Base-by-base conservation (phyloP, 352 stramenopile genomes). In the Hyaloperonospora brassicae region DNA sequence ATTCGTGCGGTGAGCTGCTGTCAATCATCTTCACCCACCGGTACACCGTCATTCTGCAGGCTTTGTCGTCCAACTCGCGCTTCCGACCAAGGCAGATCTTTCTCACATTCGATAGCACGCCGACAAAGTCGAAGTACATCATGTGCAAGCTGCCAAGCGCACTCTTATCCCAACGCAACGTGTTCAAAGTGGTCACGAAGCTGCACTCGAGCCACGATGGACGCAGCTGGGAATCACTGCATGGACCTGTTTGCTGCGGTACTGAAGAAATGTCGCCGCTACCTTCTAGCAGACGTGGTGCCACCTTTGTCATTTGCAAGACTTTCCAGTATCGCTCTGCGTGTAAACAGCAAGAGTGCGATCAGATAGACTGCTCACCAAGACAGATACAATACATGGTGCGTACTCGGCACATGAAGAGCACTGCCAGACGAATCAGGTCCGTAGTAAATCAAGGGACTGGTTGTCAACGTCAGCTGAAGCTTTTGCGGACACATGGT, bases 11-110 rank as follows among this genome's bases (percentile, higher is more conserved):
- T 17, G 70, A 79, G 42, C 58, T 79, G 23, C 44, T 40, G 36
- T 89, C 76, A n/a, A 89, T 82, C 39, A 70, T 57, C 49, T 87
- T 87, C 17, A 89, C 46, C 76, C 72, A 87, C 13, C 79, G 70
- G 31, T 66, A 86, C 24, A 68, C 56, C 5, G 48, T 68, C 30
- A 66, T 34, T 31, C 62, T 43, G 1, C 31, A 23, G 22, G 2
- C 22, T 22, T 59, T 54, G 25, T 52, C 39, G 1, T 25, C n/a
- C 12, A 60, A 25, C 41, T 50, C 64, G 1, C 66, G 62, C 53
- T 73, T 70, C 22, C 72, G 64, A 0, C 45, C 35, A 13, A 69
- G 65, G 31, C 62, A 73, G 22, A 83, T 64, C 21, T 64, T 68
- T 0, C 72, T 69, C 10, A 84, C 74, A 55, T 67, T 74, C 1